A percentile compares a stretch with the other conserved stretches of the same genome.
Evolutionary conservation across 225 moss, liverwort and hornwort genomes (phyloP).

Genomic region (Ulota crispa): DNA sequence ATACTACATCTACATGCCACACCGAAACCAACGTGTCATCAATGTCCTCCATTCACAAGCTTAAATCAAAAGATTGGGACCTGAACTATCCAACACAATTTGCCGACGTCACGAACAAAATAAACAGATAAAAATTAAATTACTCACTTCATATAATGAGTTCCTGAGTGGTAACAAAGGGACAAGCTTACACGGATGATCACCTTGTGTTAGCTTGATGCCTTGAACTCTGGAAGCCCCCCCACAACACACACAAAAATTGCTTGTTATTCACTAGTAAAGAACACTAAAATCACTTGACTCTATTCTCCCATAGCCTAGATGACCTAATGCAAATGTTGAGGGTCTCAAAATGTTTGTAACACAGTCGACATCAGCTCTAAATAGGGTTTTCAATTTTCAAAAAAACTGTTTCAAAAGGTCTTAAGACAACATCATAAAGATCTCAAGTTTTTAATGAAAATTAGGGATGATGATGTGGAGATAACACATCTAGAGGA

Average conservation of each 20-base stretch:
- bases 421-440: background rate
- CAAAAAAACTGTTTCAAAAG: background rate
- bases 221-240: conserved; percentile 38
- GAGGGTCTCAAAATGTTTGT: background rate
- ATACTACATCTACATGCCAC: conserved; percentile 36
- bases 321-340: background rate
- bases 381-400: background rate
- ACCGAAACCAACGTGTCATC: background rate
- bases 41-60: conserved; percentile 1
- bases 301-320: conserved; percentile 8
- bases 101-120: background rate
- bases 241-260: conserved; percentile 20
- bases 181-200: conserved; percentile 47
- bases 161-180: conserved; percentile 36
- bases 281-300: conserved; percentile 1
- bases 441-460: background rate
- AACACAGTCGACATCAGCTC: background rate
- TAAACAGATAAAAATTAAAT: background rate
- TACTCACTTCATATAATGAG: conserved; percentile 22
- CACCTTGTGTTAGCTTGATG: conserved; percentile 54
- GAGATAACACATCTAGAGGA: too few relatives aligned
- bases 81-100: background rate
- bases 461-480: background rate
- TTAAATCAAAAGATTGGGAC: background rate
- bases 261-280: conserved; percentile 25